phyloP scores from a whole-genome alignment of 78 protist genomes.

The slime mould (Dictyostelium discoideum) region DNA sequence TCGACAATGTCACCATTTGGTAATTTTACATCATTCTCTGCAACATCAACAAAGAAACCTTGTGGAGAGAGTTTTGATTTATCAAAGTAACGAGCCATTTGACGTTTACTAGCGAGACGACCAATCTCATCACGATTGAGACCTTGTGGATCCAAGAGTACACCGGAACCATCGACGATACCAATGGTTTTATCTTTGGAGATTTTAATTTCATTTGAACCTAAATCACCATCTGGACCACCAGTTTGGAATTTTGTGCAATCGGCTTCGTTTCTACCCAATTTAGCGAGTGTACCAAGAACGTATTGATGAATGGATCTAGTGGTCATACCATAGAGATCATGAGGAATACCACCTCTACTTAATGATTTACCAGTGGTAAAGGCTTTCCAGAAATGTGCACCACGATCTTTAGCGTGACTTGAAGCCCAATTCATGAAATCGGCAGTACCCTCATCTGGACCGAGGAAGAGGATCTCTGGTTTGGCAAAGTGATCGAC shows the following conservation, averaged over 20 bases:
- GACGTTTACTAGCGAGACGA: constrained; percentile 82
- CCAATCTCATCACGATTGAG: constrained; percentile 59
- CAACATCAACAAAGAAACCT: constrained; percentile 77
- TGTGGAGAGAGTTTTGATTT: constrained; percentile 20
- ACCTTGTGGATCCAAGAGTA: constrained; percentile 87
- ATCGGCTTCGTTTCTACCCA: constrained; percentile 53
- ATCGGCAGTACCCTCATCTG: constrained; percentile 81
- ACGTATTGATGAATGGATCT: constrained; percentile 91
- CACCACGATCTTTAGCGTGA: constrained; percentile 63
- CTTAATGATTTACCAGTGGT: constrained; percentile 72
- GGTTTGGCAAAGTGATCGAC: constrained; percentile 59
- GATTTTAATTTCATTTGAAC: constrained; percentile 90
- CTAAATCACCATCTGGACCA: constrained; percentile 97
- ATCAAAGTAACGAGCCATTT: constrained; percentile 76
- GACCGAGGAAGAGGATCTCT: constrained; percentile 77
- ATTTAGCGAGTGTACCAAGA: constrained; percentile 64
- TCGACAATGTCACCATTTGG: constrained; percentile 82
- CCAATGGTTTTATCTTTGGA: constrained; percentile 76
- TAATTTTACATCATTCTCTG: constrained; percentile 51
- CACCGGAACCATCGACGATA: constrained; percentile 93
- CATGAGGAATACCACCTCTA: constrained; percentile 92
- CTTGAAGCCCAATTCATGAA: constrained; percentile 69
- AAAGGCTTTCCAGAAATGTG: constrained; percentile 57
- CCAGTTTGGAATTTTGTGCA: constrained; percentile 93
- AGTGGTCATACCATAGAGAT: constrained; percentile 95